Percentiles rank a stretch among this genome's conserved stretches.
phyloP scores from a whole-genome alignment of 257 asterid genomes.

The Sherardia arvensis region DNA sequence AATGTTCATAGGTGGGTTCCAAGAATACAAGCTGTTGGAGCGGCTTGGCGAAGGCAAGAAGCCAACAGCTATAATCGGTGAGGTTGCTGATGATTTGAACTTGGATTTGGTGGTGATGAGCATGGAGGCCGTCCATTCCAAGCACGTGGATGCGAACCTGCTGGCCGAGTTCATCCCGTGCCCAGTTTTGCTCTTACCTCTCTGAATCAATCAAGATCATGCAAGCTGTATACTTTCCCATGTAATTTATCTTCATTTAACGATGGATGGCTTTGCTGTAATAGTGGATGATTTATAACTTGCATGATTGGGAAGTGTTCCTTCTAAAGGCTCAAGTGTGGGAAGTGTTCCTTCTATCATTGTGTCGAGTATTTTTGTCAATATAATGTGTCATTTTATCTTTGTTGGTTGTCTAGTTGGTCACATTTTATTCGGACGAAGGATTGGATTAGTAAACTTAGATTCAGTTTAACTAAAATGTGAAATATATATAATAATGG shows the following conservation, averaged over 20 bases:
- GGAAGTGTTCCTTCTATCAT: no score
- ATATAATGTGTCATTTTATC: no score
- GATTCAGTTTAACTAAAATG: no score
- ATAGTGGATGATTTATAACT: neutral
- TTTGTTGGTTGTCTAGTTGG: no score
- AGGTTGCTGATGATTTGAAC: constrained; percentile 90
- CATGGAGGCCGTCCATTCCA: constrained; percentile 96
- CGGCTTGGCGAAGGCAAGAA: constrained; percentile 86
- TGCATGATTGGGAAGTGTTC: neutral
- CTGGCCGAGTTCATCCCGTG: constrained; percentile 95
- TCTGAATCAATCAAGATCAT: constrained; percentile 19
- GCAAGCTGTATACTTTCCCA: neutral
- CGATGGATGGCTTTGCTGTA: neutral
- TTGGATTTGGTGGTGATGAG: constrained; percentile 91
- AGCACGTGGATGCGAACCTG: constrained; percentile 92
- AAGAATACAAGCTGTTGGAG: constrained; percentile 78
- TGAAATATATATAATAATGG: no score
- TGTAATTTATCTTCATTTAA: neutral
- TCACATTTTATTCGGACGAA: no score
- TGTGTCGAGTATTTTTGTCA: no score
- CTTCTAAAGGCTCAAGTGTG: neutral
- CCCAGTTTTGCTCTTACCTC: constrained; percentile 78
- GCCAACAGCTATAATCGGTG: constrained; percentile 94
- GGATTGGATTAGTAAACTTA: no score
- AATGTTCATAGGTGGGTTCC: constrained; percentile 58